phyloP scores from a whole-genome alignment of 2,329 filamentous ascomycete species.

The Claviceps monticola region DNA sequence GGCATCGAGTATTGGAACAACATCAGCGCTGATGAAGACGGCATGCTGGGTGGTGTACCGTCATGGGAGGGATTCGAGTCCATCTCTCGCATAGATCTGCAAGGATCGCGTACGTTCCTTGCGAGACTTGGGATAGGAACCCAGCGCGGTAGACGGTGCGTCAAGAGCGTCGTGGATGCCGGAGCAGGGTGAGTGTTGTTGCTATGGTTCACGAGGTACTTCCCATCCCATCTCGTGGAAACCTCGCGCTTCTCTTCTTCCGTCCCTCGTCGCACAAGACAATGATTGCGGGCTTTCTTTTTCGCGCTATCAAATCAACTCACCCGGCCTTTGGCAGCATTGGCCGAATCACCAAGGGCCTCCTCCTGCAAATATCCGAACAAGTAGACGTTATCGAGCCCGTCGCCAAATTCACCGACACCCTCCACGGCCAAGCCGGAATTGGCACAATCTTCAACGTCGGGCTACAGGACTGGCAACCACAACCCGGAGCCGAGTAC shows the following conservation, averaged over 20 bases:
- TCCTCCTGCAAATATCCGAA: constrained; percentile 57
- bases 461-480: constrained; percentile 59
- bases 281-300: neutral
- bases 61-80: constrained; percentile 11
- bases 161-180: constrained; percentile 21
- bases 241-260: neutral
- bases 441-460: constrained; percentile 52
- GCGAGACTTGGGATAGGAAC: constrained; percentile 43
- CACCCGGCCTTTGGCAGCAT: constrained; percentile 37
- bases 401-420: constrained; percentile 62
- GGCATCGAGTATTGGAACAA: constrained; percentile 30
- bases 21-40: constrained; percentile 36
- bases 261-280: neutral
- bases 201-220: neutral
- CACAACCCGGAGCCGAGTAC: constrained; percentile 39
- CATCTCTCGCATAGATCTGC: constrained; percentile 51
- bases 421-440: constrained; percentile 42
- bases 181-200: constrained; percentile 21
- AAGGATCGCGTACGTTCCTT: constrained; percentile 55
- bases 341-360: constrained; percentile 65
- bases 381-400: constrained; percentile 77
- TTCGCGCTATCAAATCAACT: neutral
- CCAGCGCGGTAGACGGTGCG: constrained; percentile 18
- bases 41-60: constrained; percentile 64
- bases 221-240: neutral